These are phyloP conservation scores for Capsella bursapastoris DNA, from an alignment of 345 rosid genomes.

Conservation along the genomic window DNA sequence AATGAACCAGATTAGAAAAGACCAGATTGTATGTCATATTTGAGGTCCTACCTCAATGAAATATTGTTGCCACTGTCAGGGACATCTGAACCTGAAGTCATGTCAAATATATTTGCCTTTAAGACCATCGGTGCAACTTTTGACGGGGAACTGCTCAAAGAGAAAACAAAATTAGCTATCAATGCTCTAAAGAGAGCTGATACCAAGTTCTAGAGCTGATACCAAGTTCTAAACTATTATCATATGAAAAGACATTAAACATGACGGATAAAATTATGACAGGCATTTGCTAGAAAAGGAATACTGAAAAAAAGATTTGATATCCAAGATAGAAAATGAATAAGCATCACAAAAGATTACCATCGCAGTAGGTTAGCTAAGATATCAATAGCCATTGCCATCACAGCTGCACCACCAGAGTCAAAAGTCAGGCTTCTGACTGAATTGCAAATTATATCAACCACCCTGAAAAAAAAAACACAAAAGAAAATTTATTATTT, in stretches of 20 bases:
- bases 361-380: constrained; percentile 78
- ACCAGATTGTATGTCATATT: constrained; percentile 23
- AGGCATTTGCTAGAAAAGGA: constrained; percentile 17
- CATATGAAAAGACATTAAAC: constrained; percentile 18
- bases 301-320: too few relatives aligned
- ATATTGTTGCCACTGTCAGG: constrained; percentile 53
- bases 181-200: constrained; percentile 14
- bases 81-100: constrained; percentile 54
- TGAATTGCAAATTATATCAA: constrained; percentile 70
- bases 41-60: constrained; percentile 62
- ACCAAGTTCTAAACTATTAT: constrained; percentile 24
- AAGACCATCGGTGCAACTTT: constrained; percentile 60
- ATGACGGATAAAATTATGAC: constrained; percentile 1
- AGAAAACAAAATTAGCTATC: constrained; percentile 21
- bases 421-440: constrained; percentile 61
- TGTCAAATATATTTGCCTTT: constrained; percentile 69
- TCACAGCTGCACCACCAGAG: constrained; percentile 62
- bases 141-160: constrained; percentile 70
- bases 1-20: constrained; percentile 20
- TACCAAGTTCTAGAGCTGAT: constrained; percentile 23
- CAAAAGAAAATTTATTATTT: constrained; percentile 23
- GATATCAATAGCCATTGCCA: constrained; percentile 76
- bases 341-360: constrained; percentile 49
- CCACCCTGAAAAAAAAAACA: constrained; percentile 63
- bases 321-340: constrained; percentile 18